Conservation (phyloP, 768 basidiomycete species). For the Crepidotus variabilis region DNA sequence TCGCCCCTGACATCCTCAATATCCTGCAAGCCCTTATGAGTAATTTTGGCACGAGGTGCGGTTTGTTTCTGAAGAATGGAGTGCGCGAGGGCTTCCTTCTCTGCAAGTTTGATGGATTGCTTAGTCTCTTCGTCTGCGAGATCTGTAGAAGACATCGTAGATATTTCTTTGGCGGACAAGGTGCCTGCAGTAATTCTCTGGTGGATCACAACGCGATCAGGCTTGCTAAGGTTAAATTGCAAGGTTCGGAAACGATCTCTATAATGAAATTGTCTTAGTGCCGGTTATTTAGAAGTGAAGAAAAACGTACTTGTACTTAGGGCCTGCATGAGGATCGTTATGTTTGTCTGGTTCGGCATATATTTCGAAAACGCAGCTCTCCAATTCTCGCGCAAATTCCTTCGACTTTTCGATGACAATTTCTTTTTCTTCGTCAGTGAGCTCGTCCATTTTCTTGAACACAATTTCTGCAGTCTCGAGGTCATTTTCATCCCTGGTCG, state of each 20-base stretch:
- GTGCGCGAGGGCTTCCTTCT: constrained; percentile 79
- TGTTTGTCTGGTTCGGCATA: constrained; percentile 76
- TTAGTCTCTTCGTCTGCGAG: constrained; percentile 85
- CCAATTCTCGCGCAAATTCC: constrained; percentile 67
- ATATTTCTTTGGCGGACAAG: constrained; percentile 69
- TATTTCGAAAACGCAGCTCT: constrained; percentile 70
- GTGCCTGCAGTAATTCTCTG: constrained; percentile 66
- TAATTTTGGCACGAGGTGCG: constrained; percentile 75
- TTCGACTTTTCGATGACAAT: constrained; percentile 54
- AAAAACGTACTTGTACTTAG: constrained; percentile 72
- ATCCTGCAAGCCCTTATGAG: constrained; percentile 89
- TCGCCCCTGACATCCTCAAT: constrained; percentile 75
- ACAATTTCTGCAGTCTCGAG: constrained; percentile 19
- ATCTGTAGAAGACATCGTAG: constrained; percentile 85
- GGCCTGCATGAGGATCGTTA: constrained; percentile 56
- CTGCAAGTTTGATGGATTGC: constrained; percentile 76
- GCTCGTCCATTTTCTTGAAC: constrained; percentile 46
- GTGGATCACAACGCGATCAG: constrained; percentile 76
- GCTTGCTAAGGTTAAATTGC: constrained; percentile 82
- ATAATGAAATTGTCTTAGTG: constrained; percentile 10
- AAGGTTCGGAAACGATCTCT: constrained; percentile 92
- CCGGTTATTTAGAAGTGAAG: neutral
- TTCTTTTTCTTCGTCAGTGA: constrained; percentile 58
- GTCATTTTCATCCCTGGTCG: constrained; percentile 19
- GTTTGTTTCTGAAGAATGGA: constrained; percentile 75